These are phyloP conservation scores for Cicer yamashitae DNA, from an alignment of 306 rosid species.

Conservation along the genomic window DNA sequence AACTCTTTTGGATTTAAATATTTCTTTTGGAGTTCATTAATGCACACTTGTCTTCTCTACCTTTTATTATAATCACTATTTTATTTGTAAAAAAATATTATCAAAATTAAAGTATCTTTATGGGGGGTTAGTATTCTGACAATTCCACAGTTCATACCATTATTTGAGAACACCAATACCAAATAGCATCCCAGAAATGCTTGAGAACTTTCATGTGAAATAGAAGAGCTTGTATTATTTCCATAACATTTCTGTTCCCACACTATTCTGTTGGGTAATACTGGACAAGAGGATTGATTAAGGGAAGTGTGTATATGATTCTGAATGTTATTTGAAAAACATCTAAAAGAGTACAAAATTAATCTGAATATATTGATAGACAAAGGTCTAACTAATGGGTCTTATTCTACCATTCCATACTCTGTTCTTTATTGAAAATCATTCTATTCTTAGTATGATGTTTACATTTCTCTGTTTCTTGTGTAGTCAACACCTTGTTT, in stretches of 20 bases:
- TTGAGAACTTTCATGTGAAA: constrained; percentile 33
- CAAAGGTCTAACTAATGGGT: neutral
- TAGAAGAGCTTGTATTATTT: constrained; percentile 5
- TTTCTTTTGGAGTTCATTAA: constrained; percentile 21
- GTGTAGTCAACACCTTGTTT: constrained; percentile 76
- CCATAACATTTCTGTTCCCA: constrained; percentile 4
- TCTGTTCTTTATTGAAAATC: neutral
- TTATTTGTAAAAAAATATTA: neutral
- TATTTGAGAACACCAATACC: neutral
- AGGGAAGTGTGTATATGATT: constrained; percentile 1
- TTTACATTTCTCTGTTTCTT: constrained; percentile 46
- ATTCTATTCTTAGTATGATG: constrained; percentile 14
- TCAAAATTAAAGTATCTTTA: neutral
- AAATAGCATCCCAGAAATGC: constrained; percentile 14
- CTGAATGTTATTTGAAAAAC: neutral
- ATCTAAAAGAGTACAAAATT: neutral
- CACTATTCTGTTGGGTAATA: constrained; percentile 16
- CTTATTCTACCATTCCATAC: constrained; percentile 24
- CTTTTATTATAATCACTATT: neutral
- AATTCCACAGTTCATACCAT: neutral
- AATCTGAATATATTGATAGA: neutral
- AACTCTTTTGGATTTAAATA: constrained; percentile 1
- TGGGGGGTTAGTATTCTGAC: neutral
- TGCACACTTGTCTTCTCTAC: neutral
- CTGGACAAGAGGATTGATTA: constrained; percentile 12